Base-by-base conservation (phyloP, 306 rosid genomes). In the Fagus sylvatica region DNA sequence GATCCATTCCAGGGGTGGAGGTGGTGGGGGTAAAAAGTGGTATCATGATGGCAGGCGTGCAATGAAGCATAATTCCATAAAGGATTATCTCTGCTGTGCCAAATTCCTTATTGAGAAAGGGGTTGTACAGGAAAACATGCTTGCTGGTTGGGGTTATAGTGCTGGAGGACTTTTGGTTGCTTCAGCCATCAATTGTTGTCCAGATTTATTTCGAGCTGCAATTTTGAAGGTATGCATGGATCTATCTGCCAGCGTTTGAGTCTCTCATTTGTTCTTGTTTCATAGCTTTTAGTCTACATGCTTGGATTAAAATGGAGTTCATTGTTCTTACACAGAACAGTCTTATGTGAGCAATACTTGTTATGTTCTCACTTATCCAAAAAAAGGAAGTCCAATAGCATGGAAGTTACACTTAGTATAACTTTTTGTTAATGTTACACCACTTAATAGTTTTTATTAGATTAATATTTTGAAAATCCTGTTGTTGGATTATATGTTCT, bases 111-210 rank as follows among this genome's bases (percentile, higher is more conserved):
- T 83, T 69, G 96, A 88, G 74, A 86, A 74, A 73, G 86, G 82
- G 79, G 85, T 93, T 60, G 93, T 91, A 74, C 79, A 86, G 76
- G 93, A 90, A 81, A 87, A 87, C 80, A 90, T 90, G 77, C 91
- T 95, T 82, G 97, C 98, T 74, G 93, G 90, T 73, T 88, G 90
- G 87, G 97, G 97, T 80, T 89, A 87, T 81, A 90, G 94, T 85
- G 99, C 97, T 53, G 97, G 98, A 81, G 98, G 99, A 69, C 94
- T 93, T 78, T 76, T 91, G 88, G 98, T 91, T 81, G 98, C 98
- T 54, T 90, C 98, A 6, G 93, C 98, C 73, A 86, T 96, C 76
- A 96, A 96, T 81, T 61, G 51, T 54, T 84, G 66, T 83, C 98
- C 98, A 69, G 88, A 96, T 71, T 80, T 93, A 89, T 96, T 96